Base-by-base conservation (phyloP, 345 rosid genomes). In the Acer campestre region DNA sequence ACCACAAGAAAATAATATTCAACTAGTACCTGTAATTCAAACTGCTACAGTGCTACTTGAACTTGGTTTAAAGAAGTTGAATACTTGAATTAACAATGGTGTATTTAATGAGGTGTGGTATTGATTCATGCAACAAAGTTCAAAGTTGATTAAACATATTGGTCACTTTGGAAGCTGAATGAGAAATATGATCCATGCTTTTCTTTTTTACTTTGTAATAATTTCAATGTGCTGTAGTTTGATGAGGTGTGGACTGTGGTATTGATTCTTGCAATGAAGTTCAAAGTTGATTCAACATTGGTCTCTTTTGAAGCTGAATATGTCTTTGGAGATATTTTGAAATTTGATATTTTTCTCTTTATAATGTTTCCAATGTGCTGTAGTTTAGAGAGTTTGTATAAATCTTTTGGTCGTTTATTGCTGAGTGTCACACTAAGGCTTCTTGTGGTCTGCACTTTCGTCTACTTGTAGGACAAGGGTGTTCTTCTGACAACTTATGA, bases 401-500 rank as follows among this genome's bases (percentile, higher is more conserved):
- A 58, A 27, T 67, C 18, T 53, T 51, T 53, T 63, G n/a, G 59
- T 59, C 18, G 71, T 67, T 80, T 63, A 46, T 48, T 74, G 7
- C 64, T 56, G 61, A 64, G 63, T 22, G 49, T 68, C 42, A 67
- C 17, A 9, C 22, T 75, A 59, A 79, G 22, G n/a, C 58, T 73
- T n/a, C n/a, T 61, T 67, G 55, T 35, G 25, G 25, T 48, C 68
- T 62, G 62, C 29, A 40, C 68, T 31, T 22, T 80, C 59, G 27
- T 70, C 53, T 79, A 29, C 77, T 78, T 84, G 82, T 74, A 96
- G 99, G 90, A 93, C 78, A 88, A 89, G 84, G 99, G 98, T 20
- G 72, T 96, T 86, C 97, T 96, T 80, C 84, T 94, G 25, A 94
- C 99, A 17, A 96, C 99, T 22, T 96, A 96, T 83, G 99, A 94